Evolutionary conservation across 2,329 filamentous ascomycete species (phyloP).

Genomic region (Aspergillus alliaceus): DNA sequence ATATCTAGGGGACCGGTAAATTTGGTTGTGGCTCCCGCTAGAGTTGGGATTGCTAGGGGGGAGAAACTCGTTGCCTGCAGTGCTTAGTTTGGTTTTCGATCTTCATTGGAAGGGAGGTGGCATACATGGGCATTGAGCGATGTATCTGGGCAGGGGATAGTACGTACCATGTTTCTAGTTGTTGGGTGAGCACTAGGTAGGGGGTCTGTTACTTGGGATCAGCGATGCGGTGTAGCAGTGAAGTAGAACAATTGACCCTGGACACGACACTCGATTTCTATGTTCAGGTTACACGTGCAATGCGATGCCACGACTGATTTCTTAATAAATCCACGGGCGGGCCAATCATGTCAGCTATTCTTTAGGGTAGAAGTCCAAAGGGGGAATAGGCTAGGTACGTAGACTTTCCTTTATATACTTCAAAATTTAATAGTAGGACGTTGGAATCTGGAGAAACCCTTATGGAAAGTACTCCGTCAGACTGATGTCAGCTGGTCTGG

Average conservation of each 20-base stretch:
- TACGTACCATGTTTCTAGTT: background rate
- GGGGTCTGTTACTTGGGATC: background rate
- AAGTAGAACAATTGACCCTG: background rate
- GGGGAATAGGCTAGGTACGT: background rate
- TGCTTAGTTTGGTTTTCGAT: background rate
- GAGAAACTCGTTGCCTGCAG: background rate
- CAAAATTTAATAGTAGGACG: no score
- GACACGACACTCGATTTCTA: background rate
- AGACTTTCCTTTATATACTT: background rate
- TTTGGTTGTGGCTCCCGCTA: background rate
- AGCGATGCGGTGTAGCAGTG: background rate
- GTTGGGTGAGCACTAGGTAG: background rate
- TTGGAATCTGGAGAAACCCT: no score
- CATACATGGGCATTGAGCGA: background rate
- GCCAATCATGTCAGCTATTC: background rate
- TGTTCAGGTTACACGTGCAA: background rate
- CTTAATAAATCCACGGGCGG: background rate
- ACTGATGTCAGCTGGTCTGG: constrained; percentile 2
- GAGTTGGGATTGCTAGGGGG: background rate
- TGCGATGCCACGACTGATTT: background rate
- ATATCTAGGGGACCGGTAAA: background rate
- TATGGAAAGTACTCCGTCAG: background rate
- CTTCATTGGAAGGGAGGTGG: background rate
- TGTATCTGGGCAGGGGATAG: background rate
- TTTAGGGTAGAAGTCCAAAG: background rate